phyloP scores from a whole-genome alignment of 2,329 filamentous ascomycete species.

The Colletotrichum sp. region DNA sequence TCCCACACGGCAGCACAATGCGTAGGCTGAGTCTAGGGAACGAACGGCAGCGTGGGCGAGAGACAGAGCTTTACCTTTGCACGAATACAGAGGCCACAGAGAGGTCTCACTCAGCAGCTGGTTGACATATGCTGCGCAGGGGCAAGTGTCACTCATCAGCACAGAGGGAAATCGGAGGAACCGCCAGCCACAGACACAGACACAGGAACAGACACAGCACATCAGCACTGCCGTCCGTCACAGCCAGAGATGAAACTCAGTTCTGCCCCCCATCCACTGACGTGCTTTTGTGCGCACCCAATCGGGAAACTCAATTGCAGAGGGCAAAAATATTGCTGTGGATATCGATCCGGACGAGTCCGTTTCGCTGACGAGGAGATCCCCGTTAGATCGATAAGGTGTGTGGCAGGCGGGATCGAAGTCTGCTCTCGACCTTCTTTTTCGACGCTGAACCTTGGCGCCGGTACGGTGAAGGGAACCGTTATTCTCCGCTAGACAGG shows the following conservation, averaged over 20 bases:
- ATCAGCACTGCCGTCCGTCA: not conserved
- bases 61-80: not conserved
- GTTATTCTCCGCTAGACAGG: not conserved
- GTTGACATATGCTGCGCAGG: not conserved
- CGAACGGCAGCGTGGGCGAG: not conserved
- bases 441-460: not conserved
- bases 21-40: not conserved
- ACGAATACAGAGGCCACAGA: not conserved
- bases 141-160: not conserved
- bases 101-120: not conserved
- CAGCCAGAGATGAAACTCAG: not conserved
- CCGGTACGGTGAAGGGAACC: not conserved
- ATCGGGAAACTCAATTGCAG: not conserved
- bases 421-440: not conserved
- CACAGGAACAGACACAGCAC: not conserved
- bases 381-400: slow-evolving; percentile 10
- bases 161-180: not conserved
- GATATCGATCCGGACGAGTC: not conserved
- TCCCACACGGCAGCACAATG: not conserved
- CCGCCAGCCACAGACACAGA: not conserved
- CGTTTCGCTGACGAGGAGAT: not conserved
- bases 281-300: not conserved
- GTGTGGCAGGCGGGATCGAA: not conserved
- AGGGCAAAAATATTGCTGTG: not conserved
- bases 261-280: not conserved